A percentile compares a stretch with the other conserved stretches of the same genome.
Evolutionary conservation across 2,329 filamentous ascomycete genomes (phyloP).

Genomic region (Alternaria tenuissima): DNA sequence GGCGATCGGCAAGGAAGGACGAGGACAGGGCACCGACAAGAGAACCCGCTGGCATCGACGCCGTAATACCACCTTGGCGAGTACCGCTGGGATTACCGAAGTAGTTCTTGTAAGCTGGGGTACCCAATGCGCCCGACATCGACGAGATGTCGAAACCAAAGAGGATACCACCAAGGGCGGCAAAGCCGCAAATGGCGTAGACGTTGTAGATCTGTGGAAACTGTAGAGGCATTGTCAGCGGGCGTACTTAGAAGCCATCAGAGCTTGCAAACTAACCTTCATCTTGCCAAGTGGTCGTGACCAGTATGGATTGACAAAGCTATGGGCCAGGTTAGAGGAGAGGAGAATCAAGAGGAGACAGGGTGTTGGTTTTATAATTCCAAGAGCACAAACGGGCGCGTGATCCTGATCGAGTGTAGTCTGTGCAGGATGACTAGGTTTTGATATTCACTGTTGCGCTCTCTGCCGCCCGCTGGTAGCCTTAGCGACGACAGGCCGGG

Average conservation of each 20-base stretch:
- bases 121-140: slow-evolving; percentile 51
- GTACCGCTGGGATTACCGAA: slow-evolving; percentile 47
- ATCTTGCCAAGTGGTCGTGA: slow-evolving; percentile 35
- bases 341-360: slow-evolving; percentile 1
- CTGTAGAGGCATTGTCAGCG: slow-evolving; percentile 23
- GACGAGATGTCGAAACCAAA: slow-evolving; percentile 53
- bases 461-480: slow-evolving; percentile 4
- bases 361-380: slow-evolving; percentile 19
- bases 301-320: slow-evolving; percentile 19
- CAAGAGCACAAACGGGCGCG: slow-evolving; percentile 21
- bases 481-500: slow-evolving; percentile 10
- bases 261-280: slow-evolving; percentile 29
- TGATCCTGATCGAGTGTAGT: slow-evolving; percentile 24
- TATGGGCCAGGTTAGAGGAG: slow-evolving; percentile 6
- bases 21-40: slow-evolving; percentile 57
- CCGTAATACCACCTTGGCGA: slow-evolving; percentile 55
- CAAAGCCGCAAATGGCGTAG: slow-evolving; percentile 62
- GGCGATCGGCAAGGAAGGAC: slow-evolving; percentile 56
- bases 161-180: slow-evolving; percentile 61
- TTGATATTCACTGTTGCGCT: slow-evolving; percentile 20
- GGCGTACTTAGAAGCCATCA: background rate
- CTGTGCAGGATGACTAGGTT: slow-evolving; percentile 19
- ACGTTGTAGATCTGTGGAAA: slow-evolving; percentile 54
- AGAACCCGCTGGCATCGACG: slow-evolving; percentile 60
- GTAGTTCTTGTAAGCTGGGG: slow-evolving; percentile 49